A percentile compares a stretch with the other conserved stretches of the same genome.
Conservation (phyloP, 1,284 basidiomycete genomes). For the Rhodofomes roseus region DNA sequence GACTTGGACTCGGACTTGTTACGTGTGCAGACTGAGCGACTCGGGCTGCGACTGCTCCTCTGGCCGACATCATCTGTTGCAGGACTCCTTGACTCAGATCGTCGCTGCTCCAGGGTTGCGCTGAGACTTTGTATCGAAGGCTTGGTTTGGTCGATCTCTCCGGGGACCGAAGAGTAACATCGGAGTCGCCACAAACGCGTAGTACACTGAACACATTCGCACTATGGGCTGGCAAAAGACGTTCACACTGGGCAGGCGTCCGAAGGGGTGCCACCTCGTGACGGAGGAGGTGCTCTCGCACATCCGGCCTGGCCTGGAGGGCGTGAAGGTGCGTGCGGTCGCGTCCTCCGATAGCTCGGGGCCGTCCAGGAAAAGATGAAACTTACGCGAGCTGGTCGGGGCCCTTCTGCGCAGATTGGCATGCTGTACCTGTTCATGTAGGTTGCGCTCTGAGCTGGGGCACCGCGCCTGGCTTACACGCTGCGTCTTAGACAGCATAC, state of each 20-base stretch:
- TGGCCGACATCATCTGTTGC: not conserved
- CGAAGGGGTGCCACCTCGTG: slow-evolving; percentile 83
- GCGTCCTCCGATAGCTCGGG: slow-evolving; percentile 9
- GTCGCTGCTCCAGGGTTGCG: not conserved
- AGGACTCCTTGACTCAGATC: not conserved
- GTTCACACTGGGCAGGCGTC: slow-evolving; percentile 59
- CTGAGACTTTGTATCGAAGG: not conserved
- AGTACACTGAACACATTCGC: not conserved
- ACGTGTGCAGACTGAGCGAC: not conserved
- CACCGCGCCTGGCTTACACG: not conserved
- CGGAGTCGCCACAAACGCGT: no score
- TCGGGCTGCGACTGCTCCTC: not conserved
- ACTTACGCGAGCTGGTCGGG: not conserved
- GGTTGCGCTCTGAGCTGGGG: slow-evolving; percentile 19
- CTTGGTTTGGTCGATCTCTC: not conserved
- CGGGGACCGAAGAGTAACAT: not conserved
- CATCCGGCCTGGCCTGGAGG: slow-evolving; percentile 71
- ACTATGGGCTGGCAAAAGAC: slow-evolving; percentile 91
- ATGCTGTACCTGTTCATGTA: slow-evolving; percentile 78
- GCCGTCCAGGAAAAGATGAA: not conserved
- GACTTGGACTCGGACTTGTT: no score
- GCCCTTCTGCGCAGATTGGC: slow-evolving; percentile 52
- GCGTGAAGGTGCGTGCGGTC: slow-evolving; percentile 45
- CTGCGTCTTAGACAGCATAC: slow-evolving; percentile 73
- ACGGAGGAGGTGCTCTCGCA: slow-evolving; percentile 75